phyloP scores from a whole-genome alignment of 2,329 filamentous ascomycete genomes.

The Sporothrix globosa region DNA sequence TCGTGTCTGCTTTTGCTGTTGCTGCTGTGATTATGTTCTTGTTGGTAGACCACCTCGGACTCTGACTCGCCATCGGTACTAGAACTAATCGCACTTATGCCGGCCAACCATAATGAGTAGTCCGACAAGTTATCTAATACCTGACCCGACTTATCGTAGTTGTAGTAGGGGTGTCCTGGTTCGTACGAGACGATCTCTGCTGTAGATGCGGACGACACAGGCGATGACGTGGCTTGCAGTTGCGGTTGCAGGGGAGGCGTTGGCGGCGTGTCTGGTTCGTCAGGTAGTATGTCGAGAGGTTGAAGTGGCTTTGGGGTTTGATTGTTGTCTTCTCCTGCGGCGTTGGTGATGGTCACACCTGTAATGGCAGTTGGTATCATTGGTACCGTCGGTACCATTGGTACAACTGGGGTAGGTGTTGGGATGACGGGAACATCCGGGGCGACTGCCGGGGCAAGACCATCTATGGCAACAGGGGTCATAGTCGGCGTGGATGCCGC shows the following conservation, averaged over 20 bases:
- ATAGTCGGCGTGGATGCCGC: not conserved
- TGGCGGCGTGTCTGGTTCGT: not conserved
- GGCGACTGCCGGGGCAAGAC: no score
- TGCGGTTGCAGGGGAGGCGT: not conserved
- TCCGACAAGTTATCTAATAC: not conserved
- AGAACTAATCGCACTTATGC: not conserved
- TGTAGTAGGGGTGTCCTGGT: not conserved
- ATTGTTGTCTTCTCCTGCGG: not conserved
- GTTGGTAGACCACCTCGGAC: not conserved
- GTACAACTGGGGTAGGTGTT: no score
- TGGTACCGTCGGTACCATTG: no score
- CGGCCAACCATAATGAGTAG: conserved; percentile 14
- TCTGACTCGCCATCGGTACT: not conserved
- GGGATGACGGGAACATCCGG: no score
- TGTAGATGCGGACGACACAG: not conserved
- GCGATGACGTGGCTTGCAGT: not conserved
- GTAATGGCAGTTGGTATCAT: no score
- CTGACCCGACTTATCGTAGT: not conserved
- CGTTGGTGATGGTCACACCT: no score
- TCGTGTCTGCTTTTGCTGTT: not conserved
- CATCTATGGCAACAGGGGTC: no score
- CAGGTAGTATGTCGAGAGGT: not conserved
- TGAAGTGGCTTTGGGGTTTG: not conserved
- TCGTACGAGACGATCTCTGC: not conserved
- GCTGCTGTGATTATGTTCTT: not conserved